phyloP scores from a whole-genome alignment of 2,329 filamentous ascomycete genomes.

The Calonectria pteridis region DNA sequence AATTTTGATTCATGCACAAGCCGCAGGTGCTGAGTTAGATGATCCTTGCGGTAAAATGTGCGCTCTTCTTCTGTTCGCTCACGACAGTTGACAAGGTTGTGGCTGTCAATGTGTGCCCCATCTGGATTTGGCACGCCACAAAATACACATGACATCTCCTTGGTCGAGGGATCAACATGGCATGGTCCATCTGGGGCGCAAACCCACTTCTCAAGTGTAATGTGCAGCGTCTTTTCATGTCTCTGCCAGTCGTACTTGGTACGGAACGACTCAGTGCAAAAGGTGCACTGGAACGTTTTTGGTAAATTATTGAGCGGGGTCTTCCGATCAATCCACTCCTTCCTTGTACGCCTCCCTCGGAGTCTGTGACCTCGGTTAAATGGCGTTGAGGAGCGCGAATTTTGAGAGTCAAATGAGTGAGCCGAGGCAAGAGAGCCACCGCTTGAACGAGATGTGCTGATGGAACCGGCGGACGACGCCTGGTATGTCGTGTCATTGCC shows the following conservation, averaged over 20 bases:
- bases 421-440: slow-evolving; percentile 9
- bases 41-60: slow-evolving; percentile 47
- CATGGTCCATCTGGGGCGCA: slow-evolving; percentile 36
- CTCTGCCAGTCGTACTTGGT: slow-evolving; percentile 43
- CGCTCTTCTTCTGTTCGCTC: slow-evolving; percentile 17
- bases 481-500: neutral
- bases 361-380: neutral
- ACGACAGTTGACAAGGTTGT: slow-evolving; percentile 36
- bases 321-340: neutral
- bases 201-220: slow-evolving; percentile 39
- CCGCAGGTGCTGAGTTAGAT: slow-evolving; percentile 48
- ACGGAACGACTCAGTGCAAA: slow-evolving; percentile 42
- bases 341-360: neutral
- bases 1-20: slow-evolving; percentile 50
- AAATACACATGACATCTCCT: slow-evolving; percentile 35
- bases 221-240: slow-evolving; percentile 38
- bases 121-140: slow-evolving; percentile 39
- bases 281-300: slow-evolving; percentile 36
- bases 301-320: neutral
- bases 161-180: neutral
- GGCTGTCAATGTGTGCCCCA: slow-evolving; percentile 38
- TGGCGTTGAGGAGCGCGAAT: neutral
- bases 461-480: neutral
- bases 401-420: neutral
- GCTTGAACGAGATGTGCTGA: slow-evolving; percentile 11